These are phyloP conservation scores for Pseudogymnoascus sp. DNA, from an alignment of 2,329 filamentous ascomycete species.

Conservation along the genomic window DNA sequence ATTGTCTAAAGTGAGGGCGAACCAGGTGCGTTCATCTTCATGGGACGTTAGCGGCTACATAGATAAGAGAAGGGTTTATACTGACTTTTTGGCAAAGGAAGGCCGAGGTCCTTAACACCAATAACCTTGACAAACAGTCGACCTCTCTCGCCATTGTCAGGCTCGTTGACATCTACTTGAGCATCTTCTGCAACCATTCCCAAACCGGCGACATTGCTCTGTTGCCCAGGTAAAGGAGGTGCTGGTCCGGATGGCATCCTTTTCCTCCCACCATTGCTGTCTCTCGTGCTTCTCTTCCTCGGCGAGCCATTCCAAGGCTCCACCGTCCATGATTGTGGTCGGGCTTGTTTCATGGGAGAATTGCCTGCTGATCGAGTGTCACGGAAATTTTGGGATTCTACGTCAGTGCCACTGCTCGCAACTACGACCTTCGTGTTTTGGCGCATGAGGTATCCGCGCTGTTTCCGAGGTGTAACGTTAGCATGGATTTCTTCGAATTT, in stretches of 20 bases:
- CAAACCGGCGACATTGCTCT: constrained; percentile 62
- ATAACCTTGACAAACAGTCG: constrained; percentile 97
- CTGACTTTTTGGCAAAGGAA: constrained; percentile 85
- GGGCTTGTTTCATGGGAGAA: constrained; percentile 66
- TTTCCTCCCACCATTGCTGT: constrained; percentile 40
- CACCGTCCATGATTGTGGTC: constrained; percentile 88
- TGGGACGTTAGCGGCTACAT: constrained; percentile 22
- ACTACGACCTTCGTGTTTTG: constrained; percentile 97
- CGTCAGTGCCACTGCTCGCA: constrained; percentile 63
- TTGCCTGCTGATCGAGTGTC: constrained; percentile 54
- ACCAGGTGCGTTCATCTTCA: constrained; percentile 80
- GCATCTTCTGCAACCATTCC: constrained; percentile 60
- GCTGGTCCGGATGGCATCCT: constrained; percentile 46
- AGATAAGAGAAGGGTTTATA: constrained; percentile 9
- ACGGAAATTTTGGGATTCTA: constrained; percentile 49
- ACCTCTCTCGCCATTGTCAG: constrained; percentile 76
- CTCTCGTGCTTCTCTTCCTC: constrained; percentile 60
- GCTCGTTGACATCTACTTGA: constrained; percentile 37
- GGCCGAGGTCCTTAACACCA: constrained; percentile 88
- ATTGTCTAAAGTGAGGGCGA: constrained; percentile 95
- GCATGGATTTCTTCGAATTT: constrained; percentile 36
- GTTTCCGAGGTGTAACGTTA: constrained; percentile 57
- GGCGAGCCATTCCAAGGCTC: constrained; percentile 90
- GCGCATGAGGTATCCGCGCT: constrained; percentile 97
- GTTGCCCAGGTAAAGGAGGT: constrained; percentile 80